phyloP scores from a whole-genome alignment of 1,139 yeast genomes.

The Pichia sp. region DNA sequence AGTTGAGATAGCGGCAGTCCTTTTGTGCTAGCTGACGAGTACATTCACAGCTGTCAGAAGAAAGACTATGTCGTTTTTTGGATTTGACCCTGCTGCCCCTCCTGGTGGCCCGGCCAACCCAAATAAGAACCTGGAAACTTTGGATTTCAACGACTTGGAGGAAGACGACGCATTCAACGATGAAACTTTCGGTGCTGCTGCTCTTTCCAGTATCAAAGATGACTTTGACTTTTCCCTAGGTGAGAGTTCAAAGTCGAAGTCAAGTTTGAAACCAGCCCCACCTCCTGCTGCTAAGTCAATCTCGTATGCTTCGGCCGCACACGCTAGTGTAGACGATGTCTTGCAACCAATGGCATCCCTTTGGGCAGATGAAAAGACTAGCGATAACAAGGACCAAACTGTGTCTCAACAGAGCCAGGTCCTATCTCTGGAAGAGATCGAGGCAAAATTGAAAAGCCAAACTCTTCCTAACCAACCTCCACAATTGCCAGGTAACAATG shows the following conservation, averaged over 20 bases:
- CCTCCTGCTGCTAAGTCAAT: constrained; percentile 16
- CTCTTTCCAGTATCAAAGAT: constrained; percentile 48
- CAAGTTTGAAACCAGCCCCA: constrained; percentile 24
- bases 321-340: constrained; percentile 36
- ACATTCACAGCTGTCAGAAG: no score
- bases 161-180: constrained; percentile 80
- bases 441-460: constrained; percentile 53
- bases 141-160: constrained; percentile 77
- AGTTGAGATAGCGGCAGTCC: no score
- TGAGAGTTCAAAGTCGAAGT: constrained; percentile 21
- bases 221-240: constrained; percentile 68
- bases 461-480: constrained; percentile 25
- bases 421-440: constrained; percentile 70
- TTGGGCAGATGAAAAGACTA: constrained; percentile 43
- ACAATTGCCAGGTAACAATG: constrained; percentile 11
- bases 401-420: constrained; percentile 31
- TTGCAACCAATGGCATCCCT: constrained; percentile 65
- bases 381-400: constrained; percentile 13
- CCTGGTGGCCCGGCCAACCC: constrained; percentile 20
- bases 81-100: constrained; percentile 45
- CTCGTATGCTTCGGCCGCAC: constrained; percentile 60
- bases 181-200: constrained; percentile 76
- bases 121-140: constrained; percentile 32
- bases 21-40: no score
- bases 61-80: constrained; percentile 52